Percentiles rank a stretch among this genome's conserved stretches.
Conservation (phyloP, 306 rosid genomes). For the Corylus americana region DNA sequence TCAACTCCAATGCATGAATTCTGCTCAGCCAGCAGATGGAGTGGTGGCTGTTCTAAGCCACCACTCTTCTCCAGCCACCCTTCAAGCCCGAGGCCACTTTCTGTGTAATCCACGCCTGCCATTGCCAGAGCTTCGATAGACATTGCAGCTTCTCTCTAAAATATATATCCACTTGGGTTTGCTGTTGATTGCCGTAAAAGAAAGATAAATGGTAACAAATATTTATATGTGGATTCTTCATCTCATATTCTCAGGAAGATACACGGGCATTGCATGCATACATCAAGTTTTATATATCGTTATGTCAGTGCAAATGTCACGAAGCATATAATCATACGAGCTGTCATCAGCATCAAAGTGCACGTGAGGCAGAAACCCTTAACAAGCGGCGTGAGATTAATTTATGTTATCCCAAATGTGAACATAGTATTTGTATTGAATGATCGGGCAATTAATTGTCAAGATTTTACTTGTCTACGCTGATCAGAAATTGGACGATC, state of each 20-base stretch:
- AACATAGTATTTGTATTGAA: too few species aligned
- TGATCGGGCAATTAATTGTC: too few species aligned
- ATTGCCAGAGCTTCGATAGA: conserved; percentile 52
- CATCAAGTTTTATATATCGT: too few species aligned
- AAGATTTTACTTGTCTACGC: too few species aligned
- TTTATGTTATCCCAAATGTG: too few species aligned
- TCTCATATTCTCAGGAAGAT: neutral
- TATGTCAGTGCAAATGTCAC: too few species aligned
- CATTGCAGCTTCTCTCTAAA: conserved; percentile 6
- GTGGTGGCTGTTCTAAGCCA: conserved; percentile 14
- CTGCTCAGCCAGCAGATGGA: conserved; percentile 18
- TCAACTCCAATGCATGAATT: neutral
- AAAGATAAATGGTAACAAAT: neutral
- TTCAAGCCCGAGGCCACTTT: conserved; percentile 18
- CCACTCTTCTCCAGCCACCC: conserved; percentile 22
- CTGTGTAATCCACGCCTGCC: conserved; percentile 44
- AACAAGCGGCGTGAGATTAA: too few species aligned
- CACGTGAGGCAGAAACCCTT: too few species aligned
- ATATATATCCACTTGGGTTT: neutral
- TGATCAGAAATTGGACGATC: too few species aligned
- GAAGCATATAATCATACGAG: too few species aligned
- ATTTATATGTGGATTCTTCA: neutral
- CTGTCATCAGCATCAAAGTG: too few species aligned
- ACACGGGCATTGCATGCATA: conserved; percentile 28
- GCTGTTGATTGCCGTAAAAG: neutral